Evolutionary conservation across 768 basidiomycete genomes (phyloP), one percentile per base, ranked within the genome.

Genomic region (Trametes villosa): DNA sequence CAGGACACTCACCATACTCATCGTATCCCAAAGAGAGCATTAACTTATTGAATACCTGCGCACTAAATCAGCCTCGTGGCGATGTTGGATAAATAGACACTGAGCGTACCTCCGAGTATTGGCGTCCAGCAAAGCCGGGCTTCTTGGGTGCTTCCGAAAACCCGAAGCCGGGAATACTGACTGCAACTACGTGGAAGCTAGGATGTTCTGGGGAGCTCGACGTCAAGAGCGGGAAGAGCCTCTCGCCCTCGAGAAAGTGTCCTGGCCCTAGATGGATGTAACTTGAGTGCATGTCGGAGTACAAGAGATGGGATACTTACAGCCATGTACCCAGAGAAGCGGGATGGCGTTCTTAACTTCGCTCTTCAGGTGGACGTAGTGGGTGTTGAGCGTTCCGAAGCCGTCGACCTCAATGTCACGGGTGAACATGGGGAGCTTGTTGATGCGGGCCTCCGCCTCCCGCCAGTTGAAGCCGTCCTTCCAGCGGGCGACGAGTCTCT

Each of bases 281-380:
- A n/a, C 18, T 27, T 33, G 33, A 22, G 42, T n/a, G 22, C 9
- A 3, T 22, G 30, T 18, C 27, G 8, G 26, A n/a, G n/a, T n/a
- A n/a, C 18, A 27, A 29, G 12, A 30, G 3, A 9, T 17, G 9
- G 17, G 45, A 24, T 1, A 71, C 76, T 44, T 52, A 78, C 85
- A 87, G 44, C 86, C 86, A 56, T 87, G 86, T 20, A 86, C 78
- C 58, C 82, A 86, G 29, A 87, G 71, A 29, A 87, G 67, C 6
- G 86, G 85, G 34, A 87, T 81, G 0, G 85, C 84, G 22, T 72
- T 56, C 40, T 44, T 50, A n/a, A 64, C 52, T n/a, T 53, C 59
- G 63, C 84, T 85, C 67, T 72, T 77, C 70, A 81, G 74, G 67
- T 86, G 84, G 13, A 86, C 78, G 48, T 83, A 87, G 61, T 87